Conservation (phyloP, 176 grass and related monocot genomes). For the Carex pumila region DNA sequence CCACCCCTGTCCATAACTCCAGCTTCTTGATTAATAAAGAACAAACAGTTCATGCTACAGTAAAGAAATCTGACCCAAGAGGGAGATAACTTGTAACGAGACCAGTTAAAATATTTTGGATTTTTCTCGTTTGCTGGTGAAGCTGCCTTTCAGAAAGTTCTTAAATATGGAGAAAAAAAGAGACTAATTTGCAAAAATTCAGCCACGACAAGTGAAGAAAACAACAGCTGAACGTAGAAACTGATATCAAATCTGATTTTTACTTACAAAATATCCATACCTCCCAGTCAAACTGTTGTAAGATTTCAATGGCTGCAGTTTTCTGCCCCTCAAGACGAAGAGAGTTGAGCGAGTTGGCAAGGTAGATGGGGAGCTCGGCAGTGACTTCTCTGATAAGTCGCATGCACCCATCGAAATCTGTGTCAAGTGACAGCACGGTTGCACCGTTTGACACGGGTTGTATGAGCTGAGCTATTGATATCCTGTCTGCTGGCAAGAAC, state of each 20-base stretch:
- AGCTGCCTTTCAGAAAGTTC: background rate
- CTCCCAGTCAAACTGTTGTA: slow-evolving; percentile 97
- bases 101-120: background rate
- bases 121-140: background rate
- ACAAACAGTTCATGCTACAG: background rate
- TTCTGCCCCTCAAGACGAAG: slow-evolving; percentile 88
- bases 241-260: background rate
- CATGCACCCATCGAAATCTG: slow-evolving; percentile 92
- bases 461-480: slow-evolving; percentile 85
- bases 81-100: background rate
- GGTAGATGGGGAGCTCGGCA: slow-evolving; percentile 78
- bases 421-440: slow-evolving; percentile 86
- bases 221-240: background rate
- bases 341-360: slow-evolving; percentile 86
- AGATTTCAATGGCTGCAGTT: slow-evolving; percentile 85
- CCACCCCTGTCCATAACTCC: background rate
- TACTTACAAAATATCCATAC: slow-evolving; percentile 9
- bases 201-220: background rate
- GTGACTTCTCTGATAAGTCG: slow-evolving; percentile 87
- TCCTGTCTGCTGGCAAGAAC: slow-evolving; percentile 76
- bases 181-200: background rate
- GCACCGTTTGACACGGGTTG: slow-evolving; percentile 93
- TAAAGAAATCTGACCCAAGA: background rate
- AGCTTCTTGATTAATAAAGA: background rate
- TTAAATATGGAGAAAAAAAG: background rate